Conservation (phyloP, 2,329 filamentous ascomycete species). For the Sordariomycetes sp. region DNA sequence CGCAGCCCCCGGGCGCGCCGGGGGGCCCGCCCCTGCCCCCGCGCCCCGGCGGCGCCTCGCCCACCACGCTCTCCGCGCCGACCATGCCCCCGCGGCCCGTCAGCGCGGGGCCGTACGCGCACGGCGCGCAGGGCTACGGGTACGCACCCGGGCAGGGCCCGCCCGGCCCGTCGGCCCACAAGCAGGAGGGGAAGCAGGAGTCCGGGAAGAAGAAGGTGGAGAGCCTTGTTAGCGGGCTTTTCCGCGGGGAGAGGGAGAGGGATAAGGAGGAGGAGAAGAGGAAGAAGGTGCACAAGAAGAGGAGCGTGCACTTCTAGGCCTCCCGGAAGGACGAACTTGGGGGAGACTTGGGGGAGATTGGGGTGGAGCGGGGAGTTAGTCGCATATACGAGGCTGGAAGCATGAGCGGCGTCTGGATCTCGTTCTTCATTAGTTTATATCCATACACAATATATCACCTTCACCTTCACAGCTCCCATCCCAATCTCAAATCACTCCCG, state of each 20-base stretch:
- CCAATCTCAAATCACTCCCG: too few relatives aligned
- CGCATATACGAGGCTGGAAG: too few relatives aligned
- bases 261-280: conserved; percentile 31
- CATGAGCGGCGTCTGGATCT: too few relatives aligned
- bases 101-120: conserved; percentile 29
- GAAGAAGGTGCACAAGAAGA: conserved; percentile 35
- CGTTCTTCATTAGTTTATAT: too few relatives aligned
- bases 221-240: conserved; percentile 24
- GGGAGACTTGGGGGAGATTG: too few relatives aligned
- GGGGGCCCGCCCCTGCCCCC: conserved; percentile 16
- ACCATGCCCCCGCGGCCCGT: conserved; percentile 28
- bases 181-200: conserved; percentile 12
- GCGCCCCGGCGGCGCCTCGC: conserved; percentile 4
- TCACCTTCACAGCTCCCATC: too few relatives aligned
- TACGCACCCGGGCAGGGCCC: neutral
- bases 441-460: too few relatives aligned
- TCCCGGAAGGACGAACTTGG: too few relatives aligned
- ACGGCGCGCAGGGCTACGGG: conserved; percentile 7
- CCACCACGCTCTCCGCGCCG: neutral
- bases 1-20: conserved; percentile 11
- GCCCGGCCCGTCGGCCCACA: conserved; percentile 9
- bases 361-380: too few relatives aligned
- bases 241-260: conserved; percentile 27
- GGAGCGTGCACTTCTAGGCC: conserved; percentile 33
- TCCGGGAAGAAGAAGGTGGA: conserved; percentile 13